Evolutionary conservation across 768 basidiomycete genomes (phyloP), one percentile per base, ranked within the genome.

Genomic region (Lactarius deliciosus): DNA sequence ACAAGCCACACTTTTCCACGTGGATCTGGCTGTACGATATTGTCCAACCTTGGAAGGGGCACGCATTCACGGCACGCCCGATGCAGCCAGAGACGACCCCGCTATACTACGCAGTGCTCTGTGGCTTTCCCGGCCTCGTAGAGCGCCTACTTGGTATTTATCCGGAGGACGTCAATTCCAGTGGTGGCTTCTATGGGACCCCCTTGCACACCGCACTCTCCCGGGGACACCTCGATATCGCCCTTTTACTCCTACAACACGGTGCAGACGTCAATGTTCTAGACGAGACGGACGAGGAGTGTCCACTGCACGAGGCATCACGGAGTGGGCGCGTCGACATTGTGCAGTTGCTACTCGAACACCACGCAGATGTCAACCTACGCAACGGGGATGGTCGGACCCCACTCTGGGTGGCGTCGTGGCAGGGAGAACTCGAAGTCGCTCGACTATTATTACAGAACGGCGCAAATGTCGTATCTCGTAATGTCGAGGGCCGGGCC

Each of bases 1-100:
- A 34, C 38, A 58, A 58, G 20, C 18, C 15, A 0, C 25, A 58
- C 3, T 25, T 58, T 58, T 4, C 57, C 9, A 25, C 38, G n/a
- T 58, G 57, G 57, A n/a, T 58, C n/a, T 41, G 57, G 57, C 10
- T 58, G 36, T 41, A 36, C 15, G 57, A 58, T 18, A 34, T 25
- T 6, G 57, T 16, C n/a, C 13, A 22, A 2, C 57, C 57, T 22
- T 36, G 15, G 10, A 13, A n/a, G 10, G 15, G 3, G 7, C 36
- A 36, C 57, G 1, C 15, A 34, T 38, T 16, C 34, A 38, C 57
- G 9, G 36, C 6, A 15, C 38, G 38, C 0, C 57, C 57, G 15
- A 40, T 11, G 3, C 2, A 5, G 25, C 38, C 38, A 22, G n/a
- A 13, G 13, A 11, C 38, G 0, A 40, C 32, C 22, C 57, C 57